Evolutionary conservation across 1,284 basidiomycete species (phyloP).

Genomic region (Vanrija sp.): DNA sequence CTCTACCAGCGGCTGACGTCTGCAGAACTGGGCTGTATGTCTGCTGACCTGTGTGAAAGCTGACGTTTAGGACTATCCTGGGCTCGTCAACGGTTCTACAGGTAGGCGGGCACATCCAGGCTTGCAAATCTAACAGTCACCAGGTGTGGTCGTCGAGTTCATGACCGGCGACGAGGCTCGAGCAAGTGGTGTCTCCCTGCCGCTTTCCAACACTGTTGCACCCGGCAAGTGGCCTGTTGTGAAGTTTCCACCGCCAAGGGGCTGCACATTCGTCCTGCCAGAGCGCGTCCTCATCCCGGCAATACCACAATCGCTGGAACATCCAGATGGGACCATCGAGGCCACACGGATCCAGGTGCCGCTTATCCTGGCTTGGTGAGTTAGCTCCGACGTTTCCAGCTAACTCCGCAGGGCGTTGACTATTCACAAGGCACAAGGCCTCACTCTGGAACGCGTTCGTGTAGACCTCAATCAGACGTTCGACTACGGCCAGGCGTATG

Average conservation of each 20-base stretch:
- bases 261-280: neutral
- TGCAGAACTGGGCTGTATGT: conserved; percentile 8
- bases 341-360: conserved; percentile 7
- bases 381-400: neutral
- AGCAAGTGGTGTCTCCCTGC: neutral
- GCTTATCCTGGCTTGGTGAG: conserved; percentile 13
- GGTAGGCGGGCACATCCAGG: neutral
- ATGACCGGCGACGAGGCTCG: conserved; percentile 4
- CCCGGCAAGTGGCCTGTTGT: conserved; percentile 27
- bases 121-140: neutral
- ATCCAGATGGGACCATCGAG: neutral
- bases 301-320: neutral
- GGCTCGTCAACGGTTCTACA: conserved; percentile 11
- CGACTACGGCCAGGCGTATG: conserved; percentile 38
- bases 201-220: neutral
- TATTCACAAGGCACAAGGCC: conserved; percentile 46
- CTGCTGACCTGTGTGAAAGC: conserved; percentile 25
- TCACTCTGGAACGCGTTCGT: conserved; percentile 67
- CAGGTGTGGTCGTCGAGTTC: conserved; percentile 10
- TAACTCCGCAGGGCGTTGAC: conserved; percentile 29
- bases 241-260: conserved; percentile 23
- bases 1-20: neutral
- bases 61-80: neutral
- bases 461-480: conserved; percentile 52
- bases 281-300: neutral